A percentile compares a stretch with the other conserved stretches of the same genome.
Evolutionary conservation across 1,139 yeast species (phyloP).

Genomic region (Taiozyma sp.): DNA sequence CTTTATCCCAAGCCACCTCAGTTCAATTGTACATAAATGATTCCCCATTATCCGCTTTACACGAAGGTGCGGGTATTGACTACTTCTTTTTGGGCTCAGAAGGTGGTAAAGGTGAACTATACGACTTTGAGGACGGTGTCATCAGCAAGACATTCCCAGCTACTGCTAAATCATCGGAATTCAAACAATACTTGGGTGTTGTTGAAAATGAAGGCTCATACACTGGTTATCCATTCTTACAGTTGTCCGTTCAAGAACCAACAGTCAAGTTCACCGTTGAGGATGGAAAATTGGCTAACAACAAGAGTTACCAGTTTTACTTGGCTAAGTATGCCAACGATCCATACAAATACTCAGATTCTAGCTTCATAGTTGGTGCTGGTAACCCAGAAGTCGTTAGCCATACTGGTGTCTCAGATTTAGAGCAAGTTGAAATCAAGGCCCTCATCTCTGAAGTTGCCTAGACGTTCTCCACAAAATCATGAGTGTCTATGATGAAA

Average conservation of each 20-base stretch:
- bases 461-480: background rate
- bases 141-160: background rate
- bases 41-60: conserved; percentile 26
- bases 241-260: conserved; percentile 6
- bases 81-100: conserved; percentile 35
- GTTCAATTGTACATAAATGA: background rate
- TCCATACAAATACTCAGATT: conserved; percentile 10
- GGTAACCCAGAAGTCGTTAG: background rate
- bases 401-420: background rate
- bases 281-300: background rate
- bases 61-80: conserved; percentile 56
- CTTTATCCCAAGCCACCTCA: background rate
- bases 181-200: conserved; percentile 5
- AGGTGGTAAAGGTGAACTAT: conserved; percentile 9
- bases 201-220: background rate
- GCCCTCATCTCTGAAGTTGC: background rate
- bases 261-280: conserved; percentile 3
- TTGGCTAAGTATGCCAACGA: conserved; percentile 14
- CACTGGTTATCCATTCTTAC: conserved; percentile 11
- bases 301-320: conserved; percentile 4
- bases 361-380: conserved; percentile 7
- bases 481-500: too few relatives aligned
- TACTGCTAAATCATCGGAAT: background rate
- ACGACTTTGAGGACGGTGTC: conserved; percentile 3
- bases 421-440: background rate